A percentile compares a stretch with the other conserved stretches of the same genome.
Conservation (phyloP, 2,329 filamentous ascomycete species). For the Trichoderma afroharzianum region DNA sequence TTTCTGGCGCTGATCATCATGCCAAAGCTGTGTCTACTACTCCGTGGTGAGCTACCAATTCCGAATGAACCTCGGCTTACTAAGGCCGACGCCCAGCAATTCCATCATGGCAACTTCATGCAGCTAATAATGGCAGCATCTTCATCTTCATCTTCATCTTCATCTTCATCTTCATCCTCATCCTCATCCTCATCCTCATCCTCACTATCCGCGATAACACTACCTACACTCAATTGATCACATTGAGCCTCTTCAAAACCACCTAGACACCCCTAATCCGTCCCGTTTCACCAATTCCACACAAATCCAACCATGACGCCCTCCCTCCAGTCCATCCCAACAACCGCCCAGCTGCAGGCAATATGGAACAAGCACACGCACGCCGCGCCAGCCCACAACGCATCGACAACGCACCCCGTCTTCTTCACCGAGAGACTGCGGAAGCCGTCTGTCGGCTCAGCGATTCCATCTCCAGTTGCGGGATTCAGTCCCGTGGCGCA, state of each 20-base stretch:
- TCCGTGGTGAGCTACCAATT: not conserved
- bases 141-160: not conserved
- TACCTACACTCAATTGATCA: not conserved
- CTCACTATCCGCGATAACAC: not conserved
- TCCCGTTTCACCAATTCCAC: too few species aligned
- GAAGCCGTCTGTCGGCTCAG: constrained; percentile 45
- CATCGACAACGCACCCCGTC: constrained; percentile 65
- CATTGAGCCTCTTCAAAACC: not conserved
- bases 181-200: not conserved
- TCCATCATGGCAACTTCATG: constrained; percentile 14
- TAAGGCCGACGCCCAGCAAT: constrained; percentile 6
- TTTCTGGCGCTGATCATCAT: not conserved
- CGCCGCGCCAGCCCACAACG: constrained; percentile 41
- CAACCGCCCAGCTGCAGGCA: constrained; percentile 22
- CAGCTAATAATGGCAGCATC: not conserved
- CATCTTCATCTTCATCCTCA: not conserved
- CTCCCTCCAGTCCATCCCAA: not conserved
- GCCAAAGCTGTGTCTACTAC: not conserved
- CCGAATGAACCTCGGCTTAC: constrained; percentile 18
- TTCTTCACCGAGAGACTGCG: constrained; percentile 68
- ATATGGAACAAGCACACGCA: constrained; percentile 29
- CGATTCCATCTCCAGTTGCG: constrained; percentile 13
- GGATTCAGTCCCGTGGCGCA: constrained; percentile 50
- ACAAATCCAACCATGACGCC: not conserved
- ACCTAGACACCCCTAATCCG: too few species aligned